phyloP scores from a whole-genome alignment of 345 rosid genomes.

The Raphanus raphanistrum region DNA sequence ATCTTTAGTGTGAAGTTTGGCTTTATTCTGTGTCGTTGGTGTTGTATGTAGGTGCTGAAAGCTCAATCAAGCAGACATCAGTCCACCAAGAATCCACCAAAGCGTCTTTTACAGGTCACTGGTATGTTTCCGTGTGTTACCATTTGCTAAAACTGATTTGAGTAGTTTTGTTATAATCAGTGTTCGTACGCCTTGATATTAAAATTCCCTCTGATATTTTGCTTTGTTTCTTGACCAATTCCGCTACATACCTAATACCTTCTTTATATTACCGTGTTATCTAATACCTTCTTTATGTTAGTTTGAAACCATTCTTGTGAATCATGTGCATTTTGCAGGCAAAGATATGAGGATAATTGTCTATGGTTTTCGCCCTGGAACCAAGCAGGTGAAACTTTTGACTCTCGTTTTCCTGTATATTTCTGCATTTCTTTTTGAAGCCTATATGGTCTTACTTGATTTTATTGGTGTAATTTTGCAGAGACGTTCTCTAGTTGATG shows the following conservation, averaged over 20 bases:
- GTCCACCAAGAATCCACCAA: slow-evolving; percentile 61
- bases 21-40: not conserved
- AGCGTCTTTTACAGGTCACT: slow-evolving; percentile 78
- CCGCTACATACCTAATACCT: too few relatives aligned
- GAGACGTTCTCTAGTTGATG: slow-evolving; percentile 77
- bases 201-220: not conserved
- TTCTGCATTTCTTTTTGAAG: slow-evolving; percentile 9
- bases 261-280: slow-evolving; percentile 16
- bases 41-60: not conserved
- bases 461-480: slow-evolving; percentile 36
- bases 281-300: not conserved
- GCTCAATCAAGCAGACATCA: slow-evolving; percentile 51
- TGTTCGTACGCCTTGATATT: not conserved
- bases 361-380: slow-evolving; percentile 85
- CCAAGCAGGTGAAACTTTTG: slow-evolving; percentile 65
- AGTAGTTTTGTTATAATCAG: not conserved
- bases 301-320: slow-evolving; percentile 8
- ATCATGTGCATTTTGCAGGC: slow-evolving; percentile 54
- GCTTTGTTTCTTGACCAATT: slow-evolving; percentile 6
- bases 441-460: not conserved
- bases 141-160: slow-evolving; percentile 8
- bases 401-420: not conserved
- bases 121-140: slow-evolving; percentile 49
- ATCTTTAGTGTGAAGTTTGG: not conserved
- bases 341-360: slow-evolving; percentile 97